These are phyloP conservation scores for Adansonia digitata DNA, from an alignment of 345 rosid genomes.

Conservation along the genomic window DNA sequence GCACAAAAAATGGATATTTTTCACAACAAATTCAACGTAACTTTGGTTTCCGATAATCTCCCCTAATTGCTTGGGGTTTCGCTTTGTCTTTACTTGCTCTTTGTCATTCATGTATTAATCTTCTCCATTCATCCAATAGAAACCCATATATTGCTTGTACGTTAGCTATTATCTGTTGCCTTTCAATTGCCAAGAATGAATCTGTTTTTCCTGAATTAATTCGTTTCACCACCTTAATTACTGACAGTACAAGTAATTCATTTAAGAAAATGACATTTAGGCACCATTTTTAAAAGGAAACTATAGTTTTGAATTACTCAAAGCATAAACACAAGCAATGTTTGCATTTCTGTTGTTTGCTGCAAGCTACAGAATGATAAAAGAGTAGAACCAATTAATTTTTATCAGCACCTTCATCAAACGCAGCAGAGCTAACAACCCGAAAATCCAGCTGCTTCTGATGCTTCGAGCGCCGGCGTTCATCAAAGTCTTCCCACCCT, in stretches of 20 bases:
- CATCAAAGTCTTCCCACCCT: conserved; percentile 80
- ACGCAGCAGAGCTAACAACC: conserved; percentile 55
- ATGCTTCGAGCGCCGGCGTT: conserved; percentile 66
- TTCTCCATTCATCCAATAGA: not conserved
- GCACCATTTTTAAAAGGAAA: not conserved
- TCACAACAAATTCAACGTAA: not conserved
- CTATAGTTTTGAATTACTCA: not conserved
- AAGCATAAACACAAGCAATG: not conserved
- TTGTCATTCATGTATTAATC: not conserved
- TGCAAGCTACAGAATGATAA: not conserved
- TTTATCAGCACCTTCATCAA: conserved; percentile 95
- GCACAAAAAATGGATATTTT: not conserved
- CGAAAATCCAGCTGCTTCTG: conserved; percentile 90
- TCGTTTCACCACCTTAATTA: too few relatives aligned
- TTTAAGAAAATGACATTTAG: not conserved
- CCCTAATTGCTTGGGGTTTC: not conserved
- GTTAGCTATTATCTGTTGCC: too few relatives aligned
- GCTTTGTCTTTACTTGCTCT: not conserved
- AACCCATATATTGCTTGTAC: not conserved
- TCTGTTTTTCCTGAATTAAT: too few relatives aligned
- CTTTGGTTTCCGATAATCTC: not conserved
- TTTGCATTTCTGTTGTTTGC: not conserved
- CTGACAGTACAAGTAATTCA: too few relatives aligned
- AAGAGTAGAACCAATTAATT: conserved; percentile 29
- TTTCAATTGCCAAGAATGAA: not conserved